These are phyloP conservation scores for Scedosporium dehoogii DNA, from an alignment of 2,329 filamentous ascomycete species.

Conservation along the genomic window DNA sequence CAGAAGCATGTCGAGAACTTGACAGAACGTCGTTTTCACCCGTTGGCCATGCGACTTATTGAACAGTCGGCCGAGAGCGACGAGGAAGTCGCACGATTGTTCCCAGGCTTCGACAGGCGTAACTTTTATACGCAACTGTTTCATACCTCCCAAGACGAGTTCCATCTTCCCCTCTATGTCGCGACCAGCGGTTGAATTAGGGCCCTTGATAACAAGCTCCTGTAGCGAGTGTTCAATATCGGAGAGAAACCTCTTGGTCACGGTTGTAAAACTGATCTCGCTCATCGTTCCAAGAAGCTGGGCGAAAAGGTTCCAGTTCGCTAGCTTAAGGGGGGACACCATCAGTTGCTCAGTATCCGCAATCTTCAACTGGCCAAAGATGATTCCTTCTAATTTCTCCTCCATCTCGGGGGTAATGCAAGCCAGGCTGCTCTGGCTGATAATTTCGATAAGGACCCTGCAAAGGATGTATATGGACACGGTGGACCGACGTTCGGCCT, in stretches of 20 bases:
- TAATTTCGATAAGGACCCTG: conserved; percentile 86
- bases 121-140: conserved; percentile 69
- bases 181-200: conserved; percentile 42
- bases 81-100: conserved; percentile 81
- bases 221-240: conserved; percentile 73
- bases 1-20: conserved; percentile 77
- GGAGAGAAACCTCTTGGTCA: conserved; percentile 69
- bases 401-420: conserved; percentile 87
- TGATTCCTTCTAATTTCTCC: conserved; percentile 86
- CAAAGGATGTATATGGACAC: conserved; percentile 96
- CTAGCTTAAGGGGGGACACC: conserved; percentile 71
- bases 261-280: conserved; percentile 76
- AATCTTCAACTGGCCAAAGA: conserved; percentile 88
- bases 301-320: conserved; percentile 93
- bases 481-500: conserved; percentile 81
- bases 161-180: conserved; percentile 76
- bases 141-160: conserved; percentile 83
- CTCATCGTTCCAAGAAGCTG: conserved; percentile 95
- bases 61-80: conserved; percentile 72
- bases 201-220: conserved; percentile 62
- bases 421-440: conserved; percentile 74
- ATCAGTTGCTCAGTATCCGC: conserved; percentile 74
- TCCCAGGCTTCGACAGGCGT: conserved; percentile 69
- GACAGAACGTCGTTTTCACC: conserved; percentile 90
- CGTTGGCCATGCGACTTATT: conserved; percentile 75